Evolutionary conservation across 2,329 filamentous ascomycete species (phyloP).

Genomic region (Pseudogymnoascus sp.): DNA sequence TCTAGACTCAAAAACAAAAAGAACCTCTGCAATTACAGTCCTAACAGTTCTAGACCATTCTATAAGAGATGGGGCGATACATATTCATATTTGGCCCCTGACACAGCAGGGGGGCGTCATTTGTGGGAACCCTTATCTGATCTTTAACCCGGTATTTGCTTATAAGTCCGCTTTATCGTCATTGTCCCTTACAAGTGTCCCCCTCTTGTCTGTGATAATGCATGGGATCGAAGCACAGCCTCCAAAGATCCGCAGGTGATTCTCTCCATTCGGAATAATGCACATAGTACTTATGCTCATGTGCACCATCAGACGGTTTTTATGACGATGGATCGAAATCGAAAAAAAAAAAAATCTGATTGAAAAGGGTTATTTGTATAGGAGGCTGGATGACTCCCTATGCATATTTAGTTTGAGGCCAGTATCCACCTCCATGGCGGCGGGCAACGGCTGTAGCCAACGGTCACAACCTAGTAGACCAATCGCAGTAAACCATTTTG

Average conservation of each 20-base stretch:
- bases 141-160: background rate
- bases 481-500: background rate
- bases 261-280: background rate
- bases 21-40: background rate
- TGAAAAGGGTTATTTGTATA: background rate
- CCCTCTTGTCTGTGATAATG: background rate
- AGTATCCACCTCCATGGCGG: background rate
- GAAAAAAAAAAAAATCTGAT: background rate
- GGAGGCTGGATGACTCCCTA: background rate
- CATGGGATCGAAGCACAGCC: background rate
- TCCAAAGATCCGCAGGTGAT: slow-evolving; percentile 5
- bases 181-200: background rate
- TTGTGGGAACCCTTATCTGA: slow-evolving; percentile 3
- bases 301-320: slow-evolving; percentile 5
- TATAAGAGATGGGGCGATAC: background rate
- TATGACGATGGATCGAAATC: background rate
- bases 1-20: background rate
- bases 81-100: slow-evolving; percentile 1
- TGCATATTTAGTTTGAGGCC: background rate
- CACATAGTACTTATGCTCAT: background rate
- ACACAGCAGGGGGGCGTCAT: background rate
- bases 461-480: background rate
- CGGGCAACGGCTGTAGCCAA: background rate
- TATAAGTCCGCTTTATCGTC: background rate
- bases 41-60: background rate